Percentiles rank a stretch among this genome's conserved stretches.
These are phyloP conservation scores for Yamagishiella unicocca DNA, from an alignment of 139 green algal genomes.

Conservation along the genomic window DNA sequence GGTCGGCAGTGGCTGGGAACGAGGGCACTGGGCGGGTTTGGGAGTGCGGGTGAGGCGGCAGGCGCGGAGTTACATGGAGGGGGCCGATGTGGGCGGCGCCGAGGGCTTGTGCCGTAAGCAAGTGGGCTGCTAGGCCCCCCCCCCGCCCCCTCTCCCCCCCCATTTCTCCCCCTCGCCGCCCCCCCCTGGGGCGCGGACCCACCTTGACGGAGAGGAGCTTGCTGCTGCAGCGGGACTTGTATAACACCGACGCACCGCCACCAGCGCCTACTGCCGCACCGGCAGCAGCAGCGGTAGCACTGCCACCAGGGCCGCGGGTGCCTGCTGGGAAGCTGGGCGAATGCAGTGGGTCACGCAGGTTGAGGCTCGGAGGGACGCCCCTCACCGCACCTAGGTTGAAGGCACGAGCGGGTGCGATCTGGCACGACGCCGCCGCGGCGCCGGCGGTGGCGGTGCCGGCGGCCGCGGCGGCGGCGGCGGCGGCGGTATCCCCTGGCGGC, in stretches of 20 bases:
- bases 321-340: neutral
- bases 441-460: too few species aligned
- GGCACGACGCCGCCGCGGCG: neutral
- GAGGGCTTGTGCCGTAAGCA: too few species aligned
- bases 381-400: too few species aligned
- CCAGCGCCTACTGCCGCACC: neutral
- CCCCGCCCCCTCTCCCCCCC: too few species aligned
- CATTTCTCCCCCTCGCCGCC: too few species aligned
- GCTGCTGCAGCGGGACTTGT: constrained; percentile 20
- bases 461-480: neutral
- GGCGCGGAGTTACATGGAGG: too few species aligned
- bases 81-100: too few species aligned
- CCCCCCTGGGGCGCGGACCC: too few species aligned
- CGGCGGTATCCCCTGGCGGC: neutral
- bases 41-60: too few species aligned
- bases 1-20: too few species aligned
- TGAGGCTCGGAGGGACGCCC: neutral
- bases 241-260: neutral
- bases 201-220: constrained; percentile 8
- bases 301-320: neutral
- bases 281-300: neutral
- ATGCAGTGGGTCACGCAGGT: neutral
- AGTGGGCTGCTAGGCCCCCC: too few species aligned
- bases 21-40: too few species aligned
- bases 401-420: neutral